These are phyloP conservation scores for Rhizophagus sp. DNA, from an alignment of 192 early-diverging fungal species.

Conservation along the genomic window DNA sequence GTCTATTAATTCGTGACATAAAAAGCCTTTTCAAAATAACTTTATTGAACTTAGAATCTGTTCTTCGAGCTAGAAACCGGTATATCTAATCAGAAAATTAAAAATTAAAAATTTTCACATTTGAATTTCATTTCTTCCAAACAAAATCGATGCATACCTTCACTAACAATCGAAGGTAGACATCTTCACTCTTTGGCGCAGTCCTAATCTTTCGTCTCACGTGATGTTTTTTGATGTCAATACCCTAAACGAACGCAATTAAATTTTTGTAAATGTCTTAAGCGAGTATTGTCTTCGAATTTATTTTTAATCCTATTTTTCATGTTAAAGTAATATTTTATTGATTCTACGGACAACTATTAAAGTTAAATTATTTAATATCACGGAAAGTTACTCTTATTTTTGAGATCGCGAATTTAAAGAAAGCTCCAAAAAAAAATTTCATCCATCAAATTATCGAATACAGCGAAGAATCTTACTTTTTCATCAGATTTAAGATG, in stretches of 20 bases:
- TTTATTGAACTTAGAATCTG: conserved; percentile 98
- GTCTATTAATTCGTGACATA: conserved; percentile 97
- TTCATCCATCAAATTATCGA: neutral
- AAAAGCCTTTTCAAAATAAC: conserved; percentile 97
- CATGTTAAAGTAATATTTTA: neutral
- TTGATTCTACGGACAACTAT: neutral
- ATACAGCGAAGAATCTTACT: neutral
- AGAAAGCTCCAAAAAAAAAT: neutral
- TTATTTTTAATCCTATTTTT: neutral
- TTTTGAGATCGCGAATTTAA: too few species aligned
- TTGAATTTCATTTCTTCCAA: neutral
- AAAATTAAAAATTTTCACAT: neutral
- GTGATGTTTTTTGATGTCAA: conserved; percentile 99
- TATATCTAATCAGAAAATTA: conserved; percentile 67
- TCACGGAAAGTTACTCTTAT: too few species aligned
- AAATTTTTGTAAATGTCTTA: too few species aligned
- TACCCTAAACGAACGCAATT: conserved; percentile 70
- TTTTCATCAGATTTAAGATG: neutral
- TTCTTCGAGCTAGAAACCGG: conserved; percentile 98
- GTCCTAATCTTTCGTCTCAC: conserved; percentile 89
- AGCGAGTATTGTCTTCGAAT: too few species aligned
- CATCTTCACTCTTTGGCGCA: conserved; percentile 91
- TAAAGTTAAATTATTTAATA: too few species aligned
- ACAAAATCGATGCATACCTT: conserved; percentile 56
- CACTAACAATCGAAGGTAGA: conserved; percentile 97